Percentiles rank a stretch among this genome's conserved stretches.
phyloP scores from a whole-genome alignment of 2,329 filamentous ascomycete species.

The Parafenestella ontariensis region DNA sequence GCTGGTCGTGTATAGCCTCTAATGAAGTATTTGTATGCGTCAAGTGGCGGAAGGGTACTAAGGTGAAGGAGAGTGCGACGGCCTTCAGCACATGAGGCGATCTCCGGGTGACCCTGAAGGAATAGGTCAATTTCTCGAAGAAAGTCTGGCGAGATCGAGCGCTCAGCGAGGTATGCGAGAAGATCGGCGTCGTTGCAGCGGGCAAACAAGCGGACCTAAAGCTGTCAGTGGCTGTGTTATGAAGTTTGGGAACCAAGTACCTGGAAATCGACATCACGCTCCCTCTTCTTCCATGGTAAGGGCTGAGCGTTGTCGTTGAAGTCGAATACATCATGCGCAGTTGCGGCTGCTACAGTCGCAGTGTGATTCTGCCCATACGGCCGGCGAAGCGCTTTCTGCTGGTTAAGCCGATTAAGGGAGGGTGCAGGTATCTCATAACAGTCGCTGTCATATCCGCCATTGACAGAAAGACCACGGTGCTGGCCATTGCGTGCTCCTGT shows the following conservation, averaged over 20 bases:
- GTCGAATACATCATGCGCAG: conserved; percentile 11
- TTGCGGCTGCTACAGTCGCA: neutral
- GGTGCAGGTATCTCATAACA: neutral
- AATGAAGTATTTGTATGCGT: conserved; percentile 34
- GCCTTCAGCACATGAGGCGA: conserved; percentile 17
- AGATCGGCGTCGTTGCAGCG: conserved; percentile 22
- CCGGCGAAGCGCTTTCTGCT: neutral
- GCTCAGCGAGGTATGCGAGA: conserved; percentile 19
- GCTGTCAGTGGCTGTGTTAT: neutral
- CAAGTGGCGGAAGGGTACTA: conserved; percentile 21
- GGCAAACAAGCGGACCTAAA: conserved; percentile 19
- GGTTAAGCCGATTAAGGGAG: neutral
- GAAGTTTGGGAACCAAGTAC: neutral
- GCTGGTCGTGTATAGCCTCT: conserved; percentile 38
- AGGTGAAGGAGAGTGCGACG: conserved; percentile 16
- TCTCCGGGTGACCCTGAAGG: conserved; percentile 26
- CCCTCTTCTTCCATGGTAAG: conserved; percentile 13
- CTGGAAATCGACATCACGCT: neutral
- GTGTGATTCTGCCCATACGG: neutral
- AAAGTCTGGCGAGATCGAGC: conserved; percentile 27
- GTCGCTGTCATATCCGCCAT: neutral
- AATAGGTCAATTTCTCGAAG: conserved; percentile 36
- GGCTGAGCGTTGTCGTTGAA: conserved; percentile 23
- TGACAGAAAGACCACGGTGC: neutral
- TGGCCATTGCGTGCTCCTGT: neutral